Conservation (phyloP, 129 eudicot species). For the Oenanthe sinensis region DNA sequence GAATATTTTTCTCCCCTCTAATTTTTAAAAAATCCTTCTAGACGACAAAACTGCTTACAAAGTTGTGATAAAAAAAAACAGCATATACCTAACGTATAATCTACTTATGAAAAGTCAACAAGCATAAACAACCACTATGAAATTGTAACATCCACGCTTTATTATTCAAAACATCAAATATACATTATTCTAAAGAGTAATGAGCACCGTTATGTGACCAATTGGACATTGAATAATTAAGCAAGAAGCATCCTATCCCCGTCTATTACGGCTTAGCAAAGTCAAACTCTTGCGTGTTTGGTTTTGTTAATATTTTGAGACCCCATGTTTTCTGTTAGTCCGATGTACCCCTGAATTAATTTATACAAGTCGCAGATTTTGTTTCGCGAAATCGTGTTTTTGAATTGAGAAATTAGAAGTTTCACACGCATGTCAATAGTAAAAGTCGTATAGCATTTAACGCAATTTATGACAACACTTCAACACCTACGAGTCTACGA, state of each 20-base stretch:
- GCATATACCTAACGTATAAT: neutral
- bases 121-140: neutral
- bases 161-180: neutral
- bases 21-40: neutral
- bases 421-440: neutral
- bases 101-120: neutral
- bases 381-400: neutral
- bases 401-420: neutral
- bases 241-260: neutral
- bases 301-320: neutral
- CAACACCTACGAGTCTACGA: neutral
- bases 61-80: neutral
- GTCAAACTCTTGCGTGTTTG: constrained; percentile 2
- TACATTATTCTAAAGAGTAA: neutral
- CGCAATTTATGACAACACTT: neutral
- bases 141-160: neutral
- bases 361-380: neutral
- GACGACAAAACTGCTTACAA: neutral
- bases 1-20: neutral
- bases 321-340: neutral
- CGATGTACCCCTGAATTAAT: neutral
- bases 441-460: neutral
- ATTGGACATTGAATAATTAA: neutral
- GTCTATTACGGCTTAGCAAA: neutral
- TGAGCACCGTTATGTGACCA: neutral